Conservation (phyloP, 2,329 filamentous ascomycete genomes). For the Metarhizium humberi region DNA sequence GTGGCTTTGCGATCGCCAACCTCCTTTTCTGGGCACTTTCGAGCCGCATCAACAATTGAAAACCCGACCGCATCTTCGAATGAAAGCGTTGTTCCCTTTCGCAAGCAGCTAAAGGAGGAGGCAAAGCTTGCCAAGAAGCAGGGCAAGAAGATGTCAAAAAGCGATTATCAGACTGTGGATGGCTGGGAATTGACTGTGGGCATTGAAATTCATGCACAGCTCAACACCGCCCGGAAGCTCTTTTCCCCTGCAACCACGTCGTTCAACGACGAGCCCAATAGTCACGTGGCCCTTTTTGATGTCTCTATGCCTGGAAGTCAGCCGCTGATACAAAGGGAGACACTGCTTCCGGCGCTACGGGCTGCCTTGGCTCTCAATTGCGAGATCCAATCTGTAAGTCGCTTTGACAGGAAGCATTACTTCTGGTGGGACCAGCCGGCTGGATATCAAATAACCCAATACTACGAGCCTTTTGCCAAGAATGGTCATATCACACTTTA, state of each 20-base stretch:
- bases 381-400: constrained; percentile 63
- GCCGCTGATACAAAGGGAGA: constrained; percentile 74
- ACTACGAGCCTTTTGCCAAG: constrained; percentile 65
- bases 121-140: constrained; percentile 62
- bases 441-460: constrained; percentile 97
- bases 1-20: background rate
- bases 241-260: constrained; percentile 68
- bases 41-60: background rate
- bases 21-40: background rate
- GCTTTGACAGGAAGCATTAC: constrained; percentile 95
- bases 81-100: constrained; percentile 39
- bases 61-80: constrained; percentile 11
- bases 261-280: constrained; percentile 64
- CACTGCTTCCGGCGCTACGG: constrained; percentile 79
- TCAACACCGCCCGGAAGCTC: constrained; percentile 81
- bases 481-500: constrained; percentile 65
- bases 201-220: constrained; percentile 93
- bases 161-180: constrained; percentile 39
- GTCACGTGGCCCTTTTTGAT: constrained; percentile 84
- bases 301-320: constrained; percentile 82
- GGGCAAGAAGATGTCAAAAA: constrained; percentile 37
- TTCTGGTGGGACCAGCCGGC: constrained; percentile 98
- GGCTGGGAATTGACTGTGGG: constrained; percentile 93
- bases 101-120: constrained; percentile 65
- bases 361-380: constrained; percentile 81